Percentiles rank a stretch among this genome's conserved stretches.
phyloP scores from a whole-genome alignment of 2,329 filamentous ascomycete genomes.

The Aquanectria penicillioides region DNA sequence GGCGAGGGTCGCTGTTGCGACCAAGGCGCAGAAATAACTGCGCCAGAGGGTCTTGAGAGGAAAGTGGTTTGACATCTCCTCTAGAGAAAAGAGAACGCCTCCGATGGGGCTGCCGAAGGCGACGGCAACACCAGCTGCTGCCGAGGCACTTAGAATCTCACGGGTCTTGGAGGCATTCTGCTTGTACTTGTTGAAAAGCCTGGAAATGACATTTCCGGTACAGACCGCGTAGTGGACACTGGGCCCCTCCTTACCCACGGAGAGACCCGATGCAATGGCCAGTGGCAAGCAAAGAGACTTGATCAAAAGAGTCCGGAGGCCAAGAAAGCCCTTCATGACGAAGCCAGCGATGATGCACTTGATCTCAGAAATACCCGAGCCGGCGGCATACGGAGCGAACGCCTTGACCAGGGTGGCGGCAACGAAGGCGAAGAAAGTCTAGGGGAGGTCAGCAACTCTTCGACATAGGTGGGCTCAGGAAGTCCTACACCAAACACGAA shows the following conservation, averaged over 20 bases:
- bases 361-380: constrained; percentile 97
- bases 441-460: constrained; percentile 24
- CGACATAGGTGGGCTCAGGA: background rate
- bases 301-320: constrained; percentile 90
- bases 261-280: constrained; percentile 92
- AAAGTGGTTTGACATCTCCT: constrained; percentile 98
- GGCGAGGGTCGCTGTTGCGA: constrained; percentile 90
- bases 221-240: constrained; percentile 99
- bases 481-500: constrained; percentile 79
- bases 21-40: constrained; percentile 96
- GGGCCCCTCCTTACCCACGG: constrained; percentile 95
- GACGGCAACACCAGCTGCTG: constrained; percentile 93
- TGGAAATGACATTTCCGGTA: constrained; percentile 94
- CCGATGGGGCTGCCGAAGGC: constrained; percentile 98
- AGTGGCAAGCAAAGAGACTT: constrained; percentile 92
- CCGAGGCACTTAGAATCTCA: constrained; percentile 93
- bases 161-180: constrained; percentile 92
- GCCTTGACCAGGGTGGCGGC: constrained; percentile 87
- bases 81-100: constrained; percentile 93
- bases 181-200: constrained; percentile 91
- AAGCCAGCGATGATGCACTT: constrained; percentile 99
- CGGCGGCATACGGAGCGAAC: constrained; percentile 95
- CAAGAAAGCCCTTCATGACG: constrained; percentile 98
- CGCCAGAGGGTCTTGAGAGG: constrained; percentile 98
- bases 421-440: constrained; percentile 82